These are phyloP conservation scores for Paramecium octaurelia DNA, from an alignment of 73 alveolate species.

Conservation along the genomic window DNA sequence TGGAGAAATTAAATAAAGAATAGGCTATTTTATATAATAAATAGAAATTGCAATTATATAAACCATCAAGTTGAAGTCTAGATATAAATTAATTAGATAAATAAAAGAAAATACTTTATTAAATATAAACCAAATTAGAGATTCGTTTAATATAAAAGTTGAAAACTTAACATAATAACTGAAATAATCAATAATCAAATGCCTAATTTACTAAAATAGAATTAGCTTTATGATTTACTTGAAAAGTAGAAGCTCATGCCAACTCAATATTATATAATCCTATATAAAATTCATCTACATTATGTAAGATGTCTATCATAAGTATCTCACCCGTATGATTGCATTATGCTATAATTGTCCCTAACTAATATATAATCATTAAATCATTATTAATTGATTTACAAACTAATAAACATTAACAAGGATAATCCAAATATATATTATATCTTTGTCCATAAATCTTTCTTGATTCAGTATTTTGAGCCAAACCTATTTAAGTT, in stretches of 20 bases:
- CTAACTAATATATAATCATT: neutral
- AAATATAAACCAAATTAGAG: neutral
- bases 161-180: neutral
- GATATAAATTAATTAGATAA: neutral
- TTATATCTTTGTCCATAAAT: neutral
- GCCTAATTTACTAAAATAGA: neutral
- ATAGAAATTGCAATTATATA: neutral
- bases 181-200: no score
- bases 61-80: neutral
- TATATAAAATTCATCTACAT: conserved; percentile 1
- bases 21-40: neutral
- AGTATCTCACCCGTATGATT: neutral
- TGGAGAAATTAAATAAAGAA: neutral
- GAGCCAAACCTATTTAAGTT: neutral
- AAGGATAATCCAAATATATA: neutral
- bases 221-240: neutral
- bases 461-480: conserved; percentile 14
- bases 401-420: neutral
- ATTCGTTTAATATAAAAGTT: neutral
- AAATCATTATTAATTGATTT: neutral
- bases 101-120: neutral
- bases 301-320: neutral
- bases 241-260: neutral
- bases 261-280: neutral
- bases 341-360: neutral